These are phyloP conservation scores for Elsinoe necatrix DNA, from an alignment of 2,329 filamentous ascomycete species.

Conservation along the genomic window DNA sequence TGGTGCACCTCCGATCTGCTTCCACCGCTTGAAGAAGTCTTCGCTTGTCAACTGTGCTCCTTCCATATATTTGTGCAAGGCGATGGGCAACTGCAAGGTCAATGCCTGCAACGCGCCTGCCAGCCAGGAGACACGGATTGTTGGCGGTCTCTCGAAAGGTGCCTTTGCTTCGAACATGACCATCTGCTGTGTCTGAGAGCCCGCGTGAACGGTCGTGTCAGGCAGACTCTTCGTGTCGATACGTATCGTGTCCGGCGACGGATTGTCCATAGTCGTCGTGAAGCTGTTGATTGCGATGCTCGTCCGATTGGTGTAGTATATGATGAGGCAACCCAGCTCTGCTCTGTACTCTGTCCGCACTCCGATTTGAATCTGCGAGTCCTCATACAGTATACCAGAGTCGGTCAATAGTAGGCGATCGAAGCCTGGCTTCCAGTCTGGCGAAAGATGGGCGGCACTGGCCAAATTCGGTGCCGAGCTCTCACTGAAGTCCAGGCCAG, in stretches of 20 bases:
- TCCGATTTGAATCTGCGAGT: constrained; percentile 86
- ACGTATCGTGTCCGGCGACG: constrained; percentile 57
- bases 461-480: constrained; percentile 73
- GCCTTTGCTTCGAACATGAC: constrained; percentile 85
- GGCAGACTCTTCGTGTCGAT: constrained; percentile 84
- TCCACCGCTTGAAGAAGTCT: constrained; percentile 98
- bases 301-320: constrained; percentile 93
- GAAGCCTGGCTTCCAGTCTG: constrained; percentile 88
- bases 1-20: constrained; percentile 85
- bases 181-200: constrained; percentile 80
- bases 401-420: constrained; percentile 68
- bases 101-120: constrained; percentile 88
- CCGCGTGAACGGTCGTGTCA: constrained; percentile 67
- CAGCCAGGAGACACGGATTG: constrained; percentile 87
- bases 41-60: constrained; percentile 75
- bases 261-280: constrained; percentile 86
- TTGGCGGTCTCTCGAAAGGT: constrained; percentile 76
- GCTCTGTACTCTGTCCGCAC: constrained; percentile 88
- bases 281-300: constrained; percentile 72
- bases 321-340: constrained; percentile 89
- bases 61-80: constrained; percentile 95
- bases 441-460: constrained; percentile 83
- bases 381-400: constrained; percentile 89
- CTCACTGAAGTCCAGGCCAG: constrained; percentile 70
- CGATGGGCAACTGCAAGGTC: constrained; percentile 80